Conservation (phyloP, 2,329 filamentous ascomycete genomes). For the Neonectria sp. region DNA sequence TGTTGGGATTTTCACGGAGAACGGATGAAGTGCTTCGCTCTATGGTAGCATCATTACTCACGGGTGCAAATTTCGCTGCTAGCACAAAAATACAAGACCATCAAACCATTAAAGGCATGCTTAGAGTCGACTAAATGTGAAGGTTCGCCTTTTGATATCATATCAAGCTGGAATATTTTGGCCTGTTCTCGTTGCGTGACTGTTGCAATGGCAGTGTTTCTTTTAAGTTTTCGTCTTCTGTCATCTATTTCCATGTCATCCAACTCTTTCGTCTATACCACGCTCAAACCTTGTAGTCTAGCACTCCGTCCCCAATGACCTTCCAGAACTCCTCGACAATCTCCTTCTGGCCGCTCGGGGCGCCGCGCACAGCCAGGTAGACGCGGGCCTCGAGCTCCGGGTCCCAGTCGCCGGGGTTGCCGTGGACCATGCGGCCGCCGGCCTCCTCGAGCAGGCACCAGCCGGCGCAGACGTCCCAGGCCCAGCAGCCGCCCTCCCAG, state of each 20-base stretch:
- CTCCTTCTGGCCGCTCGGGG: slow-evolving; percentile 71
- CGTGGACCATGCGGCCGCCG: slow-evolving; percentile 79
- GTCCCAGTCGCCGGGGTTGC: slow-evolving; percentile 82
- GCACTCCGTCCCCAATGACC: slow-evolving; percentile 67
- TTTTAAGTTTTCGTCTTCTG: not conserved
- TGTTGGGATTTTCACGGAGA: slow-evolving; percentile 40
- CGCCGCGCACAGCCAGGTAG: slow-evolving; percentile 75
- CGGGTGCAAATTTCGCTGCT: slow-evolving; percentile 33
- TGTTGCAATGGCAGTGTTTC: not conserved
- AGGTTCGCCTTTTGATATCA: no score
- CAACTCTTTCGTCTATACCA: no score
- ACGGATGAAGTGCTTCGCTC: slow-evolving; percentile 39
- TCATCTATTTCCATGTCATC: no score
- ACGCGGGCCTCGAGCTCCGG: slow-evolving; percentile 70
- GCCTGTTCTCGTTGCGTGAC: not conserved
- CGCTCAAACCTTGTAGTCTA: slow-evolving; percentile 61
- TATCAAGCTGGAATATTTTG: not conserved
- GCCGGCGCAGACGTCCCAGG: slow-evolving; percentile 88
- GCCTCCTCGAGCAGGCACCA: slow-evolving; percentile 84
- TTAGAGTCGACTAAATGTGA: no score
- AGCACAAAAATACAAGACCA: slow-evolving; percentile 35
- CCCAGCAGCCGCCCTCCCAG: slow-evolving; percentile 89
- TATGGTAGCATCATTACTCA: slow-evolving; percentile 29
- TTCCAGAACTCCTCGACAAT: slow-evolving; percentile 76
- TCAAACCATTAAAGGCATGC: not conserved